phyloP scores from a whole-genome alignment of 1,284 basidiomycete species.

The Waitea zeae region DNA sequence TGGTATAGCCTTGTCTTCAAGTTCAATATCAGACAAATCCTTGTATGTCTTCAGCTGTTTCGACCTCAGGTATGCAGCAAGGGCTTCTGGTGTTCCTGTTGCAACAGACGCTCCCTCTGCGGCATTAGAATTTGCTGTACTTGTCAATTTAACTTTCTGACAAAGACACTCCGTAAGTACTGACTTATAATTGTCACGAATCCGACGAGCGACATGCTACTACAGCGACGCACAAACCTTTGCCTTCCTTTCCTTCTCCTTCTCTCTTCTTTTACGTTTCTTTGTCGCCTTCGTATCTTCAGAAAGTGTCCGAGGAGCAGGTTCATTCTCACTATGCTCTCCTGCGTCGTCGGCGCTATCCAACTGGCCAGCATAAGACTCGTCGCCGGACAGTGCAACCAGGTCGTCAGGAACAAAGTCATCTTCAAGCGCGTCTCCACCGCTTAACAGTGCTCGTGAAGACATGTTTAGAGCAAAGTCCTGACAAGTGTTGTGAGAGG shows the following conservation, averaged over 20 bases:
- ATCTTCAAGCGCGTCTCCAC: constrained; percentile 68
- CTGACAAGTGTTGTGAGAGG: no score
- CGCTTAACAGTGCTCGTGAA: no score
- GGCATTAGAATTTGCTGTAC: constrained; percentile 4
- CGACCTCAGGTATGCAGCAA: constrained; percentile 41
- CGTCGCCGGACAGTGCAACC: constrained; percentile 40
- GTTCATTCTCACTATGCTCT: constrained; percentile 19
- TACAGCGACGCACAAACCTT: no score
- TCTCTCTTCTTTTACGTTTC: constrained; percentile 55
- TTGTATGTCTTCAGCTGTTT: constrained; percentile 49
- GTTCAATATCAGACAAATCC: constrained; percentile 49
- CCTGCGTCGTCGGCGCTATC: constrained; percentile 22
- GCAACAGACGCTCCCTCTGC: constrained; percentile 31
- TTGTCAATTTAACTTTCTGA: background rate
- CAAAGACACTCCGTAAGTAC: background rate
- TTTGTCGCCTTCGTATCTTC: no score
- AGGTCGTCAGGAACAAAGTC: constrained; percentile 61
- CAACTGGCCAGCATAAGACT: no score
- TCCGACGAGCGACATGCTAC: no score
- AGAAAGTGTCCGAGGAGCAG: constrained; percentile 10
- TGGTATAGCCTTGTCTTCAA: constrained; percentile 60
- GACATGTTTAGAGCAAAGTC: no score
- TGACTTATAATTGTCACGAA: no score
- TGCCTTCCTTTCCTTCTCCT: constrained; percentile 46
- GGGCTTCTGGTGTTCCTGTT: constrained; percentile 29